A percentile compares a stretch with the other conserved stretches of the same genome.
Evolutionary conservation across 2,329 filamentous ascomycete genomes (phyloP).

Genomic region (Ophiostoma ips): DNA sequence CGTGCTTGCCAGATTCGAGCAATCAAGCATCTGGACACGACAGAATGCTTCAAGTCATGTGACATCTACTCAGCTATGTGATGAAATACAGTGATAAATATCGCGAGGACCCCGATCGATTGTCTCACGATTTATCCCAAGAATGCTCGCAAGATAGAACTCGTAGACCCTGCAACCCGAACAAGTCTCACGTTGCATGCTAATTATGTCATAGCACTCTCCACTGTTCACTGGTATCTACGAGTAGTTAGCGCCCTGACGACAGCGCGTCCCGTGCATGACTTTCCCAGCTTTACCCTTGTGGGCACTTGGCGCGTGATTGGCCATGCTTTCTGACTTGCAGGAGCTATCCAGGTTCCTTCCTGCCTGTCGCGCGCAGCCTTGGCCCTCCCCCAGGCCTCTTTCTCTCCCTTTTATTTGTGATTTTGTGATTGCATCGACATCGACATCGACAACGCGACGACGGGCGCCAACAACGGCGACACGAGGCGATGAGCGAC

Average conservation of each 20-base stretch:
- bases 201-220: background rate
- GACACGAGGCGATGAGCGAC: conserved; percentile 19
- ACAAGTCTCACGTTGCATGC: background rate
- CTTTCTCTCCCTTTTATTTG: background rate
- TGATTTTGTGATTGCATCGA: background rate
- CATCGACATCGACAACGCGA: background rate
- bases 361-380: conserved; percentile 2
- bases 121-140: no score
- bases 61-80: background rate
- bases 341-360: background rate
- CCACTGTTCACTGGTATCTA: background rate
- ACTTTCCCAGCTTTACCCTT: background rate
- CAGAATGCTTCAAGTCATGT: no score
- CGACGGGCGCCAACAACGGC: background rate
- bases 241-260: background rate
- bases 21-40: no score
- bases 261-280: background rate
- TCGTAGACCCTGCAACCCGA: no score
- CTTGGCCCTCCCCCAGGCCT: background rate
- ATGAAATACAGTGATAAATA: background rate
- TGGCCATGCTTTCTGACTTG: background rate
- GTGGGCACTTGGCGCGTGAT: background rate
- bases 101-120: no score
- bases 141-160: no score
- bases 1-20: no score